Conservation (phyloP, 2,329 filamentous ascomycete genomes). For the Diaporthe velutina region DNA sequence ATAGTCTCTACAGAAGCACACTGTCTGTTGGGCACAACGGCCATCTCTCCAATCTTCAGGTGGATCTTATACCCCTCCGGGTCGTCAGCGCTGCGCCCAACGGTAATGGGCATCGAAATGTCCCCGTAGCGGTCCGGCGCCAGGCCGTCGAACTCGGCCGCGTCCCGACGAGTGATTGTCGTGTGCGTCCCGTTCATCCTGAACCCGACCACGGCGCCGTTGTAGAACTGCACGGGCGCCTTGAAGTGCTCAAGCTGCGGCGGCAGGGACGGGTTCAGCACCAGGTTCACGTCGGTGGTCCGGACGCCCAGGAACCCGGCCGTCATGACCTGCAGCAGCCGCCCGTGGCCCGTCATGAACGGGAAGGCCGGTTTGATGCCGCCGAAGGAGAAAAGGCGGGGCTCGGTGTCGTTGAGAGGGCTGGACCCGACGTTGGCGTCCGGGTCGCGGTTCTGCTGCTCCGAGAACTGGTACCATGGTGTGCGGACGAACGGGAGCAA, state of each 20-base stretch:
- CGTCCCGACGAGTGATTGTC: neutral
- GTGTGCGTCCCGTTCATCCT: slow-evolving; percentile 11
- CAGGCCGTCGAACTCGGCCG: neutral
- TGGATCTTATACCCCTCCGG: neutral
- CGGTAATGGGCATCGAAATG: neutral
- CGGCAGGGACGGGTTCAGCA: neutral
- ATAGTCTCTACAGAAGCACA: too few relatives aligned
- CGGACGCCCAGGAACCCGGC: neutral
- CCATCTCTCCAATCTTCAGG: neutral
- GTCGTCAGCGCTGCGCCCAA: neutral
- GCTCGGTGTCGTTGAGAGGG: neutral
- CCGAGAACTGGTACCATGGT: neutral
- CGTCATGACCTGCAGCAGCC: neutral
- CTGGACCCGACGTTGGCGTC: neutral
- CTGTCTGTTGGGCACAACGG: neutral
- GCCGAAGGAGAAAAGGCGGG: neutral
- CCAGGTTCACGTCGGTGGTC: neutral
- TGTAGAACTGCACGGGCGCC: neutral
- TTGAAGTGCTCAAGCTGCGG: slow-evolving; percentile 1
- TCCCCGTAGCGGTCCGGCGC: neutral
- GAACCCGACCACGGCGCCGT: neutral
- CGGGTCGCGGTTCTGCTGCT: neutral
- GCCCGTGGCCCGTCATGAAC: neutral
- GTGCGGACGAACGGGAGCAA: neutral
- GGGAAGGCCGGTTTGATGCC: neutral